phyloP scores from a whole-genome alignment of 2,329 filamentous ascomycete genomes.

The Penicillium sp. region DNA sequence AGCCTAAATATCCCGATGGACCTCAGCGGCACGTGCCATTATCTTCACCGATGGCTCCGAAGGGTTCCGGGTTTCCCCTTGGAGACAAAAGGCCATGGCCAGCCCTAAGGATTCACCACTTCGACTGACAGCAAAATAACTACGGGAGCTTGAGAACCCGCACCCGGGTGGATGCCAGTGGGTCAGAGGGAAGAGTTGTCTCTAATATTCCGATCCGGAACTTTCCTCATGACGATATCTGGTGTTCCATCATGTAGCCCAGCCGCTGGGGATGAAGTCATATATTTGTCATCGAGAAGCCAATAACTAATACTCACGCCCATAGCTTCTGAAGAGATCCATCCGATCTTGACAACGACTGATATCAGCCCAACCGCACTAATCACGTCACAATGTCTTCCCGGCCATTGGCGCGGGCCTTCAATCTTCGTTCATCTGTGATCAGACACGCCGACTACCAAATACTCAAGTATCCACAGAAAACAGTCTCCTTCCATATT shows the following conservation, averaged over 20 bases:
- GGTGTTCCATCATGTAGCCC: neutral
- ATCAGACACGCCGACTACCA: neutral
- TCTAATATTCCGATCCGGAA: conserved; percentile 15
- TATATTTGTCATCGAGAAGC: conserved; percentile 22
- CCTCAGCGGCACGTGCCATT: conserved; percentile 13
- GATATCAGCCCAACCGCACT: neutral
- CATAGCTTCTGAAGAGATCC: neutral
- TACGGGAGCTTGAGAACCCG: conserved; percentile 14
- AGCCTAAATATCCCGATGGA: conserved; percentile 14
- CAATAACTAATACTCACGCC: neutral
- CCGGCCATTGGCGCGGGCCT: conserved; percentile 12
- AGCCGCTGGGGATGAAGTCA: conserved; percentile 22
- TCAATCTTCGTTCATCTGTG: conserved; percentile 2
- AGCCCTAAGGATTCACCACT: neutral
- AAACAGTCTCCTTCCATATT: neutral
- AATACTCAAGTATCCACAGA: neutral
- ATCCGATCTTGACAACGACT: neutral
- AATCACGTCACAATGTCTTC: conserved; percentile 12
- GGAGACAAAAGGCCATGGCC: conserved; percentile 1
- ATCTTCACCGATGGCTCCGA: conserved; percentile 21
- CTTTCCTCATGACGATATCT: conserved; percentile 9
- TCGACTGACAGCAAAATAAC: neutral
- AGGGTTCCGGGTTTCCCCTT: conserved; percentile 23
- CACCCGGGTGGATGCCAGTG: conserved; percentile 13
- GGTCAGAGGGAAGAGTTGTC: conserved; percentile 10